Percentiles rank a stretch among this genome's conserved stretches.
Conservation (phyloP, 164 flowering plant species). For the Cinnamomum chago region DNA sequence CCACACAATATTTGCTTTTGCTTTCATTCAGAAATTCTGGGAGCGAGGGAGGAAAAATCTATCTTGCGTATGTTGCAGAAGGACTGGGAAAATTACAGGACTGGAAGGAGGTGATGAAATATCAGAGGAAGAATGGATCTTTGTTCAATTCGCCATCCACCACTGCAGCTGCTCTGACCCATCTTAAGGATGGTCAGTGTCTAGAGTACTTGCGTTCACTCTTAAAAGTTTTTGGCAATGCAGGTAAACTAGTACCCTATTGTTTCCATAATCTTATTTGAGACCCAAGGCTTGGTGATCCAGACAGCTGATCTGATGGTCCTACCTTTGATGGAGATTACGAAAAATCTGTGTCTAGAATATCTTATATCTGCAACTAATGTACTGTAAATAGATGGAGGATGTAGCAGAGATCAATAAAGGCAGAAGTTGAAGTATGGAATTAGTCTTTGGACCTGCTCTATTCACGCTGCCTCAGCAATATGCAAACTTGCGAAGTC, state of each 20-base stretch:
- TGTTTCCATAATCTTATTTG: too few relatives aligned
- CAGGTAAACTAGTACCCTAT: conserved; percentile 37
- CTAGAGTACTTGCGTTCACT: conserved; percentile 55
- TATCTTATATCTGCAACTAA: too few relatives aligned
- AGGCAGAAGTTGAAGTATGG: neutral
- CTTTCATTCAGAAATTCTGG: conserved; percentile 21
- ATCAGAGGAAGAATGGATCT: conserved; percentile 86
- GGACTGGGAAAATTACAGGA: conserved; percentile 61
- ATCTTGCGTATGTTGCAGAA: conserved; percentile 76
- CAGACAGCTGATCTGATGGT: too few relatives aligned
- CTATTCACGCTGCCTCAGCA: neutral
- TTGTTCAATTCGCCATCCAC: conserved; percentile 86
- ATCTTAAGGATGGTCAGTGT: conserved; percentile 45
- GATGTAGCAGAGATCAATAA: neutral
- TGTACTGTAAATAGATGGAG: neutral
- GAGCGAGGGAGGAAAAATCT: conserved; percentile 39
- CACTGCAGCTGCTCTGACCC: conserved; percentile 69
- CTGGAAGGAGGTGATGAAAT: conserved; percentile 64
- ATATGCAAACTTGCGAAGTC: too few relatives aligned
- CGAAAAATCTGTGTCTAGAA: too few relatives aligned
- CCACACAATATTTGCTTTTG: neutral
- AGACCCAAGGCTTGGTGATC: too few relatives aligned
- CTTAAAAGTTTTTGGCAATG: conserved; percentile 50
- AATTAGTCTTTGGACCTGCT: too few relatives aligned
- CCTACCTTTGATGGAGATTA: too few relatives aligned